Percentiles rank a stretch among this genome's conserved stretches.
Evolutionary conservation across 1,284 basidiomycete species (phyloP).

Genomic region (Tranzscheliella williamsii): DNA sequence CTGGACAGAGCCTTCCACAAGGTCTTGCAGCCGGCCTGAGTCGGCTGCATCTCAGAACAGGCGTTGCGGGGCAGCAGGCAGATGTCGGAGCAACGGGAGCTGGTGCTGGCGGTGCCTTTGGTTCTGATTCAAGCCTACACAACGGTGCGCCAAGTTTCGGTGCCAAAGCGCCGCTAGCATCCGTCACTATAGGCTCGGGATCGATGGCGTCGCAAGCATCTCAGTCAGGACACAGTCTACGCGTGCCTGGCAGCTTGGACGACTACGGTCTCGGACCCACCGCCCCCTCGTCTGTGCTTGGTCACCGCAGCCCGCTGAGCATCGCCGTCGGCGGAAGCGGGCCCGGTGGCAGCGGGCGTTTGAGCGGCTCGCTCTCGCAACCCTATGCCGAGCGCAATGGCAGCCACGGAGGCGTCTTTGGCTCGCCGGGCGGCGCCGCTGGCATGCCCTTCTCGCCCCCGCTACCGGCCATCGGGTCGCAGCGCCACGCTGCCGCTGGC

Average conservation of each 20-base stretch:
- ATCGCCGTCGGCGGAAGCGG: slow-evolving; percentile 8
- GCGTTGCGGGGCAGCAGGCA: no score
- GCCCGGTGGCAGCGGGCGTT: slow-evolving; percentile 2
- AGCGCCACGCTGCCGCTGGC: slow-evolving; percentile 4
- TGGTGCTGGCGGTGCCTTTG: no score
- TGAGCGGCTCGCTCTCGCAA: slow-evolving; percentile 24
- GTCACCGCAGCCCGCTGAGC: slow-evolving; percentile 27
- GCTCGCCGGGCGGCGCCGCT: slow-evolving; percentile 14
- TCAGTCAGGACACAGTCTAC: slow-evolving; percentile 4
- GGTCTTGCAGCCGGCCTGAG: slow-evolving; percentile 83
- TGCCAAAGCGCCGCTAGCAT: no score
- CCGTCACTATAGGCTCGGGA: background rate
- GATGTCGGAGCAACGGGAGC: no score
- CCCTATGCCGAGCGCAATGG: slow-evolving; percentile 12
- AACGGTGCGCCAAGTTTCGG: no score
- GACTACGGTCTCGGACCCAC: slow-evolving; percentile 46
- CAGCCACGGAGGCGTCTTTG: slow-evolving; percentile 19
- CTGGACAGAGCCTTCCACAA: slow-evolving; percentile 82
- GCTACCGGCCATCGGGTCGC: slow-evolving; percentile 23
- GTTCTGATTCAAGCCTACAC: no score
- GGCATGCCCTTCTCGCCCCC: slow-evolving; percentile 27
- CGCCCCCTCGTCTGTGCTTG: slow-evolving; percentile 44
- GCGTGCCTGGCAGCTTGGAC: slow-evolving; percentile 14
- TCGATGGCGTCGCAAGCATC: slow-evolving; percentile 5
- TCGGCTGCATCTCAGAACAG: slow-evolving; percentile 70